Evolutionary conservation across 305 asterid genomes (phyloP), one percentile per base, ranked within the genome.

Genomic region (Rubia tinctorum): DNA sequence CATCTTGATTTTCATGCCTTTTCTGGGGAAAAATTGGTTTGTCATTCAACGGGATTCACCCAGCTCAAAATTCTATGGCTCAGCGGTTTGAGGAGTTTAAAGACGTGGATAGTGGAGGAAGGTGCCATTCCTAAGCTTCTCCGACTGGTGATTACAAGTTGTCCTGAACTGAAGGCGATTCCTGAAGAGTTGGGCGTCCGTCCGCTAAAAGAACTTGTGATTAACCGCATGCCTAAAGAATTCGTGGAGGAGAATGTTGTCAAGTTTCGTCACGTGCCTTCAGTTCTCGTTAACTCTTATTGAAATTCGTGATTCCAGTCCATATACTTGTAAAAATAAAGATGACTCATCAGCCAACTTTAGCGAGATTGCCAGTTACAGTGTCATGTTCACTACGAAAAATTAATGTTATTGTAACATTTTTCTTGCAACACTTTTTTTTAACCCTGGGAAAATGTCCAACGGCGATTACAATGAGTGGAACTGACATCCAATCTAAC

Each of bases 41-140:
- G 69, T 12, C 69, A 72, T 72, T 8, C 75, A 18, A 39, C 12
- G 1, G 85, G 81, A 0, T 79, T 79, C 51, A 75, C 77, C 17
- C 69, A 30, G 37, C 83, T 82, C 23, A 76, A 42, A 68, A 23
- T 25, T 53, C 78, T 82, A 30, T 2, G 4, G 11, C 59, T 82
- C 9, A 12, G 7, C 0, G 18, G 10, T 18, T 53, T 76, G 30
- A 34, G 23, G 2, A 23, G 51, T 14, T 27, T 27, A 27, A 2
- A 27, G 30, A 27, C 2, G 30, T 27, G 30, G 30, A 27, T 27
- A 27, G 30, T 74, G 51, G 69, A 65, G 69, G 6, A 17, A 34
- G 45, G 44, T 30, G 45, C 68, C 45, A 65, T 65, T 51, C 27
- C 51, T 6, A 65, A 65, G 39, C 69, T 27, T 27, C 39, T 65